Conservation (phyloP, 192 early-diverging fungal species). For the Coemansia sp. region DNA sequence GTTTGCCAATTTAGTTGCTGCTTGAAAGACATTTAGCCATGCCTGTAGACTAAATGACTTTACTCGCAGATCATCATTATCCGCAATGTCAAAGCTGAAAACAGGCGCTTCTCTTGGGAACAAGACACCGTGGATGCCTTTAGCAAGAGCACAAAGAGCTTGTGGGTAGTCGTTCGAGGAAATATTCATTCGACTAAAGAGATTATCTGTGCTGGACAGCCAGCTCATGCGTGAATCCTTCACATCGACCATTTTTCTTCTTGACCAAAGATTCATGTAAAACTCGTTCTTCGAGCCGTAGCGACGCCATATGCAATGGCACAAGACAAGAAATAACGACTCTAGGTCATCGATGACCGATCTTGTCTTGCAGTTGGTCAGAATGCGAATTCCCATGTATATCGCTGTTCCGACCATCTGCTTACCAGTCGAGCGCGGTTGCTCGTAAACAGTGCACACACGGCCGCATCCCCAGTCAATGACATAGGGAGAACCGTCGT, state of each 20-base stretch:
- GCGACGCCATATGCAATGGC: background rate
- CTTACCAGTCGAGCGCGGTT: background rate
- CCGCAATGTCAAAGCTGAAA: background rate
- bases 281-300: background rate
- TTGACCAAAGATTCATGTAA: background rate
- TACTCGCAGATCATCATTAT: background rate
- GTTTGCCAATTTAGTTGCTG: too few relatives aligned
- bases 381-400: slow-evolving; percentile 7
- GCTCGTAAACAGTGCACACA: background rate
- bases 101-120: background rate
- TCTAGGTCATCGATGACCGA: background rate
- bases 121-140: background rate
- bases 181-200: background rate
- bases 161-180: background rate
- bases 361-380: background rate
- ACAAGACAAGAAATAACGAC: slow-evolving; percentile 8
- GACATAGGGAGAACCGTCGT: background rate
- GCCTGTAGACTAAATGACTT: background rate
- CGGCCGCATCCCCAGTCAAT: slow-evolving; percentile 5
- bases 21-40: background rate
- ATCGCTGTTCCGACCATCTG: background rate
- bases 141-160: background rate
- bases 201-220: background rate
- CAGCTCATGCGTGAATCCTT: background rate
- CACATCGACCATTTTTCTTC: background rate